A percentile compares a stretch with the other conserved stretches of the same genome.
These are phyloP conservation scores for Leccinum variabile DNA, from an alignment of 1,284 basidiomycete genomes.

Conservation along the genomic window DNA sequence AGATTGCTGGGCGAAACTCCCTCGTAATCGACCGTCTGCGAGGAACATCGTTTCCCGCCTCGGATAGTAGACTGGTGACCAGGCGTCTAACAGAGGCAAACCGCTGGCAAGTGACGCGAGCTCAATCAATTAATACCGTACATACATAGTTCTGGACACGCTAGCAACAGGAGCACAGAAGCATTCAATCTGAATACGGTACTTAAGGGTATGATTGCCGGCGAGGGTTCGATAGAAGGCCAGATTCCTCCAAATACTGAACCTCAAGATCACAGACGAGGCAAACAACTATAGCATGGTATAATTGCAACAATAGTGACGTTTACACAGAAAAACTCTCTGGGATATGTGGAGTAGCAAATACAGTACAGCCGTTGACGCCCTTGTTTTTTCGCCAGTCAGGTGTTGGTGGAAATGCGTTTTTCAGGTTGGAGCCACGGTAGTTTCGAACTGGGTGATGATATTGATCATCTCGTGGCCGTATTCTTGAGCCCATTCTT, in stretches of 20 bases:
- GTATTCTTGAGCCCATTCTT: neutral
- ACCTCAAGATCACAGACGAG: neutral
- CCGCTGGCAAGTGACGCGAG: neutral
- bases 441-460: neutral
- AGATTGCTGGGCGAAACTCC: slow-evolving; percentile 14
- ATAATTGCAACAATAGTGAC: neutral
- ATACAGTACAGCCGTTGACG: neutral
- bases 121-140: neutral
- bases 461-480: neutral
- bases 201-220: neutral
- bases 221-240: neutral
- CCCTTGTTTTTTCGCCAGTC: neutral
- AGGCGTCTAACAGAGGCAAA: no score
- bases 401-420: neutral
- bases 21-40: slow-evolving; percentile 21
- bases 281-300: neutral
- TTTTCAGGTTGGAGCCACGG: neutral
- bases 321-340: neutral
- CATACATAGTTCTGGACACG: neutral
- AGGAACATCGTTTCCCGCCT: slow-evolving; percentile 5
- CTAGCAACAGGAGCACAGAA: neutral
- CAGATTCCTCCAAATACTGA: neutral
- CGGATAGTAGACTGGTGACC: neutral
- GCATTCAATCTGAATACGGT: neutral
- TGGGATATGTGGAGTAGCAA: neutral